Evolutionary conservation across 306 rosid genomes (phyloP).

Genomic region (Corylus avellana): DNA sequence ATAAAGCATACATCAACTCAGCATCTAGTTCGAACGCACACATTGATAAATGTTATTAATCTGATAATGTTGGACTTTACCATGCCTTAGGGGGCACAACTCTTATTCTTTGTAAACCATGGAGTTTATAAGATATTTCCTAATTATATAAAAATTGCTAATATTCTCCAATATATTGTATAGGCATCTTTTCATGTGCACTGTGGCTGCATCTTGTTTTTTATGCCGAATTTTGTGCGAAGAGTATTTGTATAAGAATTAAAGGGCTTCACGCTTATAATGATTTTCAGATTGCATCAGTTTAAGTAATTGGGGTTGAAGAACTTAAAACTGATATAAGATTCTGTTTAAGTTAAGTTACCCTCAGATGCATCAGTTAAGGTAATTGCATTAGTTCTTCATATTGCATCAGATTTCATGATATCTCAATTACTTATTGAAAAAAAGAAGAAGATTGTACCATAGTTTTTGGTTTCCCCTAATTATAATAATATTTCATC

Average conservation of each 20-base stretch:
- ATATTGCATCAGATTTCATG: too few species aligned
- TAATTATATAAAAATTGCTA: not conserved
- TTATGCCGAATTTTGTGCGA: not conserved
- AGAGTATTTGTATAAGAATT: not conserved
- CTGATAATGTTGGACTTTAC: not conserved
- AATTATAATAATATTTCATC: slow-evolving; percentile 36
- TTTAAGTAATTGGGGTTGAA: too few species aligned
- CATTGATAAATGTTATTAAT: not conserved
- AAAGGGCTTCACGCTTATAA: slow-evolving; percentile 23
- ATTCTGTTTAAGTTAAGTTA: too few species aligned
- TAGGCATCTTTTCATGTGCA: slow-evolving; percentile 6
- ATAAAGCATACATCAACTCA: slow-evolving; percentile 5
- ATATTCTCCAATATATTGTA: not conserved
- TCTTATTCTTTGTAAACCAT: not conserved
- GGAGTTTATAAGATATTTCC: not conserved
- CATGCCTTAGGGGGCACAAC: not conserved
- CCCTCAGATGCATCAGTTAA: too few species aligned
- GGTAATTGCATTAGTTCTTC: too few species aligned
- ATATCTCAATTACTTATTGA: too few species aligned
- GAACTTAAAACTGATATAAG: too few species aligned
- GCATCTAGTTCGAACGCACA: slow-evolving; percentile 1
- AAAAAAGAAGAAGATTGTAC: too few species aligned
- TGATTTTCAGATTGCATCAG: slow-evolving; percentile 22
- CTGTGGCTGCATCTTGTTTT: not conserved
- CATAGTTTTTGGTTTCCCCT: slow-evolving; percentile 16